Evolutionary conservation across 2,329 filamentous ascomycete species (phyloP), one percentile per base, ranked within the genome.

Genomic region (Ustilaginoidea virens): DNA sequence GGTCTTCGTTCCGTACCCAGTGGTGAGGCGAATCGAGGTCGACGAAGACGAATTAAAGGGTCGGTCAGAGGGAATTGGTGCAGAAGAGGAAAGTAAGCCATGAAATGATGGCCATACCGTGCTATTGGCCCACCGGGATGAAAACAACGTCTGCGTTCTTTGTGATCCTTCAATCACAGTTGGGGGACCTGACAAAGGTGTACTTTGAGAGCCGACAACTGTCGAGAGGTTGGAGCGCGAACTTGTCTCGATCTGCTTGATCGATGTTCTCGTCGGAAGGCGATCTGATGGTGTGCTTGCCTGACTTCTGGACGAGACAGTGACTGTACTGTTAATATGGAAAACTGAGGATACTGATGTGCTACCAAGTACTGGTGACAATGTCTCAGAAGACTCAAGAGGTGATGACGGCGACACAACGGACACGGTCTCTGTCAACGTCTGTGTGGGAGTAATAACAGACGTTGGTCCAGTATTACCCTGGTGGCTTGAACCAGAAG

Each of bases 121-220:
- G 11, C 17, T 28, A 5, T 33, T 33, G 15, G 17, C 9, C 32
- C 28, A 33, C 10, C 20, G 25, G 11, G 32, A 28, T 20, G 32
- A 28, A 22, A 31, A 33, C 16, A 22, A 33, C 2, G 32, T 30
- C 16, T 17, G 27, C 9, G 32, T 33, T 18, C 28, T 31, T 27
- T 28, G 28, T 5, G 18, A 21, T 3, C 32, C 25, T 7, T 33
- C 32, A 11, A 10, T 25, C 10, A 19, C 4, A 16, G 32, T 28
- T 23, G 26, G 29, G 6, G 29, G 27, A 12, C 14, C 12, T 11
- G 9, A 13, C n/a, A 21, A 21, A 5, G 24, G 19, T 27, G 24
- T 21, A 16, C 7, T 21, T 16, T 16, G 9, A 27, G 19, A 33
- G 28, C 24, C 24, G 15, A 28, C 10, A 17, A 7, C 15, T 21